A percentile compares a stretch with the other conserved stretches of the same genome.
These are phyloP conservation scores for Cercospora zeae-maydis DNA, from an alignment of 2,329 filamentous ascomycete genomes.

Conservation along the genomic window DNA sequence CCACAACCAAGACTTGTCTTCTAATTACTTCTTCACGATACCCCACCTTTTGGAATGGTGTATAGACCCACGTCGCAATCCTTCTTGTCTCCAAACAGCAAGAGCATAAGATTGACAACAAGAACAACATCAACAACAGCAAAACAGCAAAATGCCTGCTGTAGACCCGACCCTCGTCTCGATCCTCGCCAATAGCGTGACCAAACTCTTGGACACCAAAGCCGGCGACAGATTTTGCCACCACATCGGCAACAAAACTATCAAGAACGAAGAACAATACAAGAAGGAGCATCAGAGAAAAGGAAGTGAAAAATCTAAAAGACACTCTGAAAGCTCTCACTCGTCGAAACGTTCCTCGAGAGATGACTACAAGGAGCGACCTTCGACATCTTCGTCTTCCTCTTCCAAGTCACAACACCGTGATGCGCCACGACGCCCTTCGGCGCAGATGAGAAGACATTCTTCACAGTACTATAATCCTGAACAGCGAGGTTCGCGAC, in stretches of 20 bases:
- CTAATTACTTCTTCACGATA: background rate
- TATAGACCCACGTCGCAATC: constrained; percentile 7
- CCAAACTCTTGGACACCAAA: constrained; percentile 3
- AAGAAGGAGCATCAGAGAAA: background rate
- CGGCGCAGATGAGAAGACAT: background rate
- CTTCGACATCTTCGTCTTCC: background rate
- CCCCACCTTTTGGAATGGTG: constrained; percentile 3
- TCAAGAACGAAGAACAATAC: constrained; percentile 8
- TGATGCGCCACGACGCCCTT: constrained; percentile 1
- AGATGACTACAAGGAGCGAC: background rate
- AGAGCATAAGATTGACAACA: background rate
- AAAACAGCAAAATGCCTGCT: background rate
- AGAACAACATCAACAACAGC: background rate
- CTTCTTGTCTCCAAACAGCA: background rate
- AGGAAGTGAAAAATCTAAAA: background rate
- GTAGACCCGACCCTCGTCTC: constrained; percentile 2
- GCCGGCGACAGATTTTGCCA: constrained; percentile 2
- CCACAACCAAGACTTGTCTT: background rate
- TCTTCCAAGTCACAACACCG: background rate
- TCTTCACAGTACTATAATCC: constrained; percentile 11
- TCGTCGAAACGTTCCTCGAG: background rate
- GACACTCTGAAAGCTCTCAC: constrained; percentile 4
- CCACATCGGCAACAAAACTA: constrained; percentile 4
- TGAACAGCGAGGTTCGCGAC: constrained; percentile 2
- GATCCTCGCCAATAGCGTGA: constrained; percentile 6